phyloP scores from a whole-genome alignment of 352 stramenopile species.

The Ophiocytium majus region DNA sequence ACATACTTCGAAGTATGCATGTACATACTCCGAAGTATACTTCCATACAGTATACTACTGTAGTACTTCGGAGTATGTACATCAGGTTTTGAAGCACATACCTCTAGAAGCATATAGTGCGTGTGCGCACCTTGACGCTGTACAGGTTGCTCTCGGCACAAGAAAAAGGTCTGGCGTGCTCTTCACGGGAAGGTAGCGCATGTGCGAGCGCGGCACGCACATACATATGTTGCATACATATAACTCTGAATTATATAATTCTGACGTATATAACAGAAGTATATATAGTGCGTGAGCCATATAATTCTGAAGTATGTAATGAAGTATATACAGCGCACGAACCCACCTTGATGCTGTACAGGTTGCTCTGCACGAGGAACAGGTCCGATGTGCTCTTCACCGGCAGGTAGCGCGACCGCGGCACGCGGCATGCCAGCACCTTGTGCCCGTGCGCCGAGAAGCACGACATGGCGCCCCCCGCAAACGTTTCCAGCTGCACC shows the following conservation, averaged over 20 bases:
- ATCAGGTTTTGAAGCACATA: too few species aligned
- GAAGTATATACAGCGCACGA: too few species aligned
- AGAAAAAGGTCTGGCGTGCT: conserved; percentile 87
- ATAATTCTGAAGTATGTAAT: too few species aligned
- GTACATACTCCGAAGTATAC: too few species aligned
- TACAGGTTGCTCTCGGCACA: conserved; percentile 85
- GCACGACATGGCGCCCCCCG: conserved; percentile 79
- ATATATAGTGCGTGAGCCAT: too few species aligned
- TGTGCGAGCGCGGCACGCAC: conserved; percentile 76
- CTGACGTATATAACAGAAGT: too few species aligned
- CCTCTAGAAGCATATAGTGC: too few species aligned
- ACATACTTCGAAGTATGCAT: too few species aligned
- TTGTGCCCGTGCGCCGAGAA: conserved; percentile 62
- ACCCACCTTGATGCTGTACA: conserved; percentile 71
- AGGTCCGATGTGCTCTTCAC: conserved; percentile 89
- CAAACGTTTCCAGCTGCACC: conserved; percentile 82
- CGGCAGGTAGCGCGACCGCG: conserved; percentile 80
- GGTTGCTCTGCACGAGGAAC: conserved; percentile 84
- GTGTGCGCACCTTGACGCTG: conserved; percentile 63
- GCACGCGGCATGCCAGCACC: conserved; percentile 78
- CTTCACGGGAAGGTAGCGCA: conserved; percentile 84
- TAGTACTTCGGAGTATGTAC: too few species aligned
- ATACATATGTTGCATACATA: too few species aligned
- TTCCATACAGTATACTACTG: too few species aligned
- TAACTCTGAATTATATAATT: too few species aligned